Base-by-base conservation (phyloP, 1,284 basidiomycete genomes). In the Marasmius tenuissimus region DNA sequence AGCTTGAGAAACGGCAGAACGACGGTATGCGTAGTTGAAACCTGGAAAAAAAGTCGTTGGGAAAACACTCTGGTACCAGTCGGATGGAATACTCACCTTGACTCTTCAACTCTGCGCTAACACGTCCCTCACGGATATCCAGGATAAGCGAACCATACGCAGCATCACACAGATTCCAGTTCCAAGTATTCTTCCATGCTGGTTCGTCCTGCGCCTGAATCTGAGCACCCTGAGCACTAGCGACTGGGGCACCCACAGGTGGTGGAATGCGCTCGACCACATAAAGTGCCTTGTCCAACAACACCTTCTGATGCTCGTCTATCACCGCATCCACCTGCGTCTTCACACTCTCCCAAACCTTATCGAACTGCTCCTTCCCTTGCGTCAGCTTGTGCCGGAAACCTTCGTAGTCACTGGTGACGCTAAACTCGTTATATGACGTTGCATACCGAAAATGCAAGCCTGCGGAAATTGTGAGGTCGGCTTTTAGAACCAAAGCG, bases 101-200 rank as follows among this genome's bases (percentile, higher is more conserved):
- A 69, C 91, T 93, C 75, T 92, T 95, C 67, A 96, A 84, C 74
- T 98, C 96, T 0, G 92, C 91, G 63, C 92, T 94, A 49, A 99
- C 87, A 49, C 97, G 83, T 1, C 96, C 96, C 64, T 98, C 96
- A 67, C 89, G 90, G 69, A 99, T 80, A 66, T 97, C 94, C 52
- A 99, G 79, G 1, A 98, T 79, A 47, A 99, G 83, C 16, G 87
- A 88, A 1, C 97, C 97, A 67, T 92, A 97, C 1, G 93, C 91
- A 8, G 96, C 97, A 71, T 99, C 97, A 62, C 96, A 95, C 47
- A 97, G 77, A 70, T 97, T 96, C 96, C 96, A 98, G 75, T 98
- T 96, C 97, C 97, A 99, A 70, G 92, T 95, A 74, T 96, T 98
- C 78, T 95, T 98, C 97, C 96, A 98, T 0, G 92, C 87, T 4